Conservation (phyloP, 2,329 filamentous ascomycete species). For the Sporothrix variecibatus region DNA sequence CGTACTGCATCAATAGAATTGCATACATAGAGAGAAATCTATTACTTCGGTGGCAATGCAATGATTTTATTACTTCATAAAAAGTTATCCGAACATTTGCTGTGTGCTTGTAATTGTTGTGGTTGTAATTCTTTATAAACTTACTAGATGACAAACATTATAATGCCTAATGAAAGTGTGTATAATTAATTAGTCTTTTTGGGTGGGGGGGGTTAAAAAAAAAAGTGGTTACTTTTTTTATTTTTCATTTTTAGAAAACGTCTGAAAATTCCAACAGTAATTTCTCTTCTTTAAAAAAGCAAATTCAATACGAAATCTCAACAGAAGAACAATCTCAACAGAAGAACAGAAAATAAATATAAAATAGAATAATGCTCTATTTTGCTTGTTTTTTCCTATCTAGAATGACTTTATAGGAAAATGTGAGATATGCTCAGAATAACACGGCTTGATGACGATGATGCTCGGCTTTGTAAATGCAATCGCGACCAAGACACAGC, state of each 20-base stretch:
- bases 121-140: no score
- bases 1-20: slow-evolving; percentile 4
- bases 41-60: slow-evolving; percentile 6
- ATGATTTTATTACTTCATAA: not conserved
- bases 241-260: no score
- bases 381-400: not conserved
- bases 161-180: no score
- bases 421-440: not conserved
- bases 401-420: not conserved
- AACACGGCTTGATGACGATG: not conserved
- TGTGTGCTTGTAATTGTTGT: no score
- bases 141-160: no score
- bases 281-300: no score
- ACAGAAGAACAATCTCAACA: no score
- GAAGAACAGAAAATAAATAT: not conserved
- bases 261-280: no score
- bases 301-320: no score
- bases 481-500: not conserved
- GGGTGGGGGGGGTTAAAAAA: no score
- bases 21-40: not conserved
- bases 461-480: not conserved
- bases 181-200: no score
- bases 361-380: not conserved
- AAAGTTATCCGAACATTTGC: not conserved
- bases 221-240: no score